phyloP scores from a whole-genome alignment of 805 yeast genomes.

The Alloascoidea africana region DNA sequence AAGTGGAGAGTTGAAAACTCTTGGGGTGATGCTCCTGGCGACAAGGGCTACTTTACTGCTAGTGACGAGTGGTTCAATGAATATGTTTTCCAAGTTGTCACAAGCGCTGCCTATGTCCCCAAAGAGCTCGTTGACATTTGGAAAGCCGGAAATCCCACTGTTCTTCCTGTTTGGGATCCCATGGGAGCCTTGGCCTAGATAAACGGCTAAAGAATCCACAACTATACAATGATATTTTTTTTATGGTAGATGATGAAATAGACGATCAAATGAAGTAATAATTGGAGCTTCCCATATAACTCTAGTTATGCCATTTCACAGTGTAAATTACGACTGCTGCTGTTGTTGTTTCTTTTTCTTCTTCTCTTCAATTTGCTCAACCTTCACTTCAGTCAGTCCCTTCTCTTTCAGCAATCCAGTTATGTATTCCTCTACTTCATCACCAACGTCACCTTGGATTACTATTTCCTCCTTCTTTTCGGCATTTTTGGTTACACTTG shows the following conservation, averaged over 20 bases:
- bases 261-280: neutral
- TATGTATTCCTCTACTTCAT: constrained; percentile 72
- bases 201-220: neutral
- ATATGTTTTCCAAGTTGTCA: constrained; percentile 44
- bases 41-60: constrained; percentile 44
- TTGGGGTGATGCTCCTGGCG: constrained; percentile 46
- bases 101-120: constrained; percentile 29
- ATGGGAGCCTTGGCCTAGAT: constrained; percentile 45
- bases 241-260: neutral
- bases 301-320: too few species aligned
- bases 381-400: constrained; percentile 72
- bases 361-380: constrained; percentile 78
- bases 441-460: constrained; percentile 91
- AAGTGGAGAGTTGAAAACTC: constrained; percentile 48
- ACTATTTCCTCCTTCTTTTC: constrained; percentile 88
- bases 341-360: constrained; percentile 42
- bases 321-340: too few species aligned
- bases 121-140: constrained; percentile 19
- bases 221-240: neutral
- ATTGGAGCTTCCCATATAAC: too few species aligned
- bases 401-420: constrained; percentile 59
- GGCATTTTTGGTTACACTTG: constrained; percentile 76
- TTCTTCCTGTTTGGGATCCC: constrained; percentile 50
- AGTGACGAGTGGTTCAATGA: constrained; percentile 46
- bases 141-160: constrained; percentile 25